Conservation (phyloP, 768 basidiomycete genomes). For the Grammothele lineata region DNA sequence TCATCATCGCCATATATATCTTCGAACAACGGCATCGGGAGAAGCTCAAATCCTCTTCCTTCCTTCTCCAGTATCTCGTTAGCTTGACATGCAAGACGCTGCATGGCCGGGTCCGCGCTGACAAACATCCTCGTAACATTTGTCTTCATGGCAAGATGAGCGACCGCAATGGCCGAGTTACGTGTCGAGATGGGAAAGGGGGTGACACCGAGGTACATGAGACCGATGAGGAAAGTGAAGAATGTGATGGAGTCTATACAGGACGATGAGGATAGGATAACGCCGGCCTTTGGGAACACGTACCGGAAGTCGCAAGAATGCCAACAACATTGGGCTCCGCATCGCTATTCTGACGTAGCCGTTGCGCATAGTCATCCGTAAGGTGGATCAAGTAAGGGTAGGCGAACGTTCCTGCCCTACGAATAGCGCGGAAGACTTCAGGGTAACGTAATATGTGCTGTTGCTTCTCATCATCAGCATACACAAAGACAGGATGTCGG, state of each 20-base stretch:
- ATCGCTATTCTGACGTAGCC: constrained; percentile 1
- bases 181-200: constrained; percentile 33
- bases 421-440: constrained; percentile 24
- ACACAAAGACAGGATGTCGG: constrained; percentile 31
- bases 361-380: constrained; percentile 3
- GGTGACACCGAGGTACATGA: constrained; percentile 17
- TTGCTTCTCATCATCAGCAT: constrained; percentile 12
- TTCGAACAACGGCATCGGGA: constrained; percentile 15
- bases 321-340: constrained; percentile 21
- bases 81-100: constrained; percentile 16
- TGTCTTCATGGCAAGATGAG: constrained; percentile 28
- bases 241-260: constrained; percentile 23
- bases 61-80: constrained; percentile 7
- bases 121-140: constrained; percentile 21
- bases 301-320: constrained; percentile 13
- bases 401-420: constrained; percentile 22
- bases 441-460: constrained; percentile 22
- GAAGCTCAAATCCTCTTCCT: constrained; percentile 1
- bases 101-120: constrained; percentile 17
- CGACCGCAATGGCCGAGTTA: constrained; percentile 32
- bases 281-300: background rate
- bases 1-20: constrained; percentile 14
- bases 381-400: constrained; percentile 6
- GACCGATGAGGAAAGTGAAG: constrained; percentile 9
- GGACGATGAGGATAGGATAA: background rate